These are phyloP conservation scores for Begonia peltatifolia DNA, from an alignment of 306 rosid species.

Conservation along the genomic window DNA sequence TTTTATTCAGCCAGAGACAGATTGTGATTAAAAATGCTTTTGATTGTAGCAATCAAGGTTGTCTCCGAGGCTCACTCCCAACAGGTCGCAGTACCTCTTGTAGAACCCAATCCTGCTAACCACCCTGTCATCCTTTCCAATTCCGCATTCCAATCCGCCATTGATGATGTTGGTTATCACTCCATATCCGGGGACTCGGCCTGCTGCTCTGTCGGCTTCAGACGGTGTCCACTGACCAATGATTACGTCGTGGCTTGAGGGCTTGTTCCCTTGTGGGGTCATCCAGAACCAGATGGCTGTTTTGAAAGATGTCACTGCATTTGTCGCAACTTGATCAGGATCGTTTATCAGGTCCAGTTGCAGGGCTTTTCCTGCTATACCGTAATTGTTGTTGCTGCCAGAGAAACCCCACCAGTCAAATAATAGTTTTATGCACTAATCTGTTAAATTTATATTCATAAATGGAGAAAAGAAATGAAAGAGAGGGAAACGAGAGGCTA, in stretches of 20 bases:
- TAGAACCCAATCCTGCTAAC: conserved; percentile 37
- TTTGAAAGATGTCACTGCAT: conserved; percentile 32
- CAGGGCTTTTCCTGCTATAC: conserved; percentile 33
- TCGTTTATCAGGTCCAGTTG: conserved; percentile 25
- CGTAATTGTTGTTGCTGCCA: conserved; percentile 49
- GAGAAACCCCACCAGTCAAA: not conserved
- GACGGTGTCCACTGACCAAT: conserved; percentile 34
- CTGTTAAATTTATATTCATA: not conserved
- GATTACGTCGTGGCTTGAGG: conserved; percentile 53
- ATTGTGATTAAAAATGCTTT: conserved; percentile 9
- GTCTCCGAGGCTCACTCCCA: conserved; percentile 14
- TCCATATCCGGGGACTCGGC: conserved; percentile 36
- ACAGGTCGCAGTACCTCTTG: conserved; percentile 17
- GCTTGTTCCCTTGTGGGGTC: conserved; percentile 49
- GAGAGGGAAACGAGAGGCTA: not conserved
- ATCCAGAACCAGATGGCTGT: conserved; percentile 74
- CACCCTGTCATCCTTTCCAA: conserved; percentile 14
- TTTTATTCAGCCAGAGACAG: too few relatives aligned
- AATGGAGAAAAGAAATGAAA: not conserved
- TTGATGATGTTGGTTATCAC: conserved; percentile 47
- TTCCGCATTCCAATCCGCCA: conserved; percentile 49
- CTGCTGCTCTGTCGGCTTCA: conserved; percentile 13
- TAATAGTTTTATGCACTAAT: not conserved
- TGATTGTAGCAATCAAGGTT: conserved; percentile 33
- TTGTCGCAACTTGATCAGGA: conserved; percentile 43